A percentile compares a stretch with the other conserved stretches of the same genome.
Conservation (phyloP, 73 alveolate species). For the Paramecium octaurelia region DNA sequence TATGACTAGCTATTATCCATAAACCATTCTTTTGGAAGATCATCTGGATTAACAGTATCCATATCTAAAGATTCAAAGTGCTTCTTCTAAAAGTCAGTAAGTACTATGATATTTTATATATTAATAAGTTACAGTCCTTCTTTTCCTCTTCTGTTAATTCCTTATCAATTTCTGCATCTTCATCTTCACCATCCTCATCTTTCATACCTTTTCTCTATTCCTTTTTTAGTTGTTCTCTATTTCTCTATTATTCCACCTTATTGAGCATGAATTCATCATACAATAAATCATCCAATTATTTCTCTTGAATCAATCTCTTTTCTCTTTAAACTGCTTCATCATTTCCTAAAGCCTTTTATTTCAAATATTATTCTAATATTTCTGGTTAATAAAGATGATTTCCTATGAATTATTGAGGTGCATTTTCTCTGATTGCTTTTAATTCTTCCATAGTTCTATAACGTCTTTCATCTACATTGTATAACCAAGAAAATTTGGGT, state of each 20-base stretch:
- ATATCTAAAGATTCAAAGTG: not conserved
- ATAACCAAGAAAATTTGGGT: conserved; percentile 1
- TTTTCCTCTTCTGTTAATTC: not conserved
- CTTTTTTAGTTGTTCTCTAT: not conserved
- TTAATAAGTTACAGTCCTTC: not conserved
- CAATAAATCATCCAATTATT: not conserved
- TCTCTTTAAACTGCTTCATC: not conserved
- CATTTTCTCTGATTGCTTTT: not conserved
- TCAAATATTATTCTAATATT: not conserved
- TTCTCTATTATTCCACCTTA: not conserved
- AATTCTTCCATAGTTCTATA: conserved; percentile 21
- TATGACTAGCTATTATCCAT: not conserved
- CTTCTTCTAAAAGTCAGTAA: not conserved
- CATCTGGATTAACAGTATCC: not conserved
- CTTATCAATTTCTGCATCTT: not conserved
- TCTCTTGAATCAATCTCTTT: not conserved
- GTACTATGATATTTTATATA: not conserved
- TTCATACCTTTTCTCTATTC: conserved; percentile 21
- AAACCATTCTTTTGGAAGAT: not conserved
- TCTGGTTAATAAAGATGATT: not conserved
- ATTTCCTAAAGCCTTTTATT: not conserved
- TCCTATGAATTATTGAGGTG: not conserved
- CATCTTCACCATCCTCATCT: not conserved
- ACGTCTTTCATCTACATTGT: not conserved
- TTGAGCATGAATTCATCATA: conserved; percentile 26